Conservation (phyloP, 2,329 filamentous ascomycete species). For the Onygenales sp. region DNA sequence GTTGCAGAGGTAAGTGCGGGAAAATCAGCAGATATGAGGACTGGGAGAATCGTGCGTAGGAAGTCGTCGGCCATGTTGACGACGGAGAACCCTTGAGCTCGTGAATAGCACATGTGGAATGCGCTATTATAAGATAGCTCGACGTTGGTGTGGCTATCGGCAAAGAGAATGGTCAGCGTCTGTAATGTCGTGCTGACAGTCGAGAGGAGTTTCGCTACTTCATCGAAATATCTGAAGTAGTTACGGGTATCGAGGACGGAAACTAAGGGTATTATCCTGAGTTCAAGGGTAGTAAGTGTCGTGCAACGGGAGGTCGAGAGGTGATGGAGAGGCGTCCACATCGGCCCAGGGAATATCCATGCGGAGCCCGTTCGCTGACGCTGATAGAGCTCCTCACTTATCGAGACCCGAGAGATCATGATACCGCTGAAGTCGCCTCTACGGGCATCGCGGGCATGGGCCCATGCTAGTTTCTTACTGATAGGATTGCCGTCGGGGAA, state of each 20-base stretch:
- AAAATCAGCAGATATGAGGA: not conserved
- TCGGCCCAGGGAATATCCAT: conserved; percentile 4
- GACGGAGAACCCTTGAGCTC: not conserved
- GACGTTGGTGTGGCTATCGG: not conserved
- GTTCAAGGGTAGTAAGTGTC: conserved; percentile 4
- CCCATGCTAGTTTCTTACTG: not conserved
- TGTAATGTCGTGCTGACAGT: not conserved
- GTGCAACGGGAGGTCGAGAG: conserved; percentile 1
- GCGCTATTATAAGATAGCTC: not conserved
- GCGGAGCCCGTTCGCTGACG: conserved; percentile 1
- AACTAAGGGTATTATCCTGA: conserved; percentile 1
- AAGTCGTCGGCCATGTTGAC: not conserved
- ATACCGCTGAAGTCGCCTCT: not conserved
- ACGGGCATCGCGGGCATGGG: not conserved
- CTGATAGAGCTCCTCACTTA: conserved; percentile 5
- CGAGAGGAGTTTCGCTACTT: conserved; percentile 1
- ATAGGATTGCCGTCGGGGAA: conserved; percentile 4
- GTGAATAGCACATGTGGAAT: not conserved
- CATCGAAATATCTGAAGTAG: conserved; percentile 3
- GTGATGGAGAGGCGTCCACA: conserved; percentile 5
- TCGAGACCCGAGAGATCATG: not conserved
- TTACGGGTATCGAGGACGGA: not conserved
- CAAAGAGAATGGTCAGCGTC: conserved; percentile 4
- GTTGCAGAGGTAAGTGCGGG: not conserved
- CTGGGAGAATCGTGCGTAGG: not conserved